phyloP scores from a whole-genome alignment of 495 filamentous ascomycete genomes.

The Aspergillus sclerotioniger region DNA sequence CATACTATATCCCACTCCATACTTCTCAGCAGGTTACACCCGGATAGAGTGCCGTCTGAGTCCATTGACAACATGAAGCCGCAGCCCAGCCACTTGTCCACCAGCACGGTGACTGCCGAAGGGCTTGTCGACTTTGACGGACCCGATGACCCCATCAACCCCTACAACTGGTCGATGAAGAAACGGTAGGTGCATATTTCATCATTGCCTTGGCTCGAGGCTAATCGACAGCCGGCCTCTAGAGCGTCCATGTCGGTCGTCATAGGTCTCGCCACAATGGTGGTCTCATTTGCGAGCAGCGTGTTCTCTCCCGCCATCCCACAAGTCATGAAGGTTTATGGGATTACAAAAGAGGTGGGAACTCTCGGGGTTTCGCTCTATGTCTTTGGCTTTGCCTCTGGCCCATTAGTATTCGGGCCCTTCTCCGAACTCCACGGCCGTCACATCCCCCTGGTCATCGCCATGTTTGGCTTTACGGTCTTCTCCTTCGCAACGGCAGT shows the following conservation, averaged over 20 bases:
- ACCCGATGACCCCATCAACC: constrained; percentile 8
- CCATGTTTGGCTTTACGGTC: constrained; percentile 45
- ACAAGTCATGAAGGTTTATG: constrained; percentile 36
- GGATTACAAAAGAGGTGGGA: constrained; percentile 51
- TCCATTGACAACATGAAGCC: background rate
- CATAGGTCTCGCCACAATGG: constrained; percentile 22
- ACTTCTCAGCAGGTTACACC: background rate
- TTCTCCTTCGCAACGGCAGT: constrained; percentile 61
- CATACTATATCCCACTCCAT: background rate
- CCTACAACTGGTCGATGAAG: constrained; percentile 14
- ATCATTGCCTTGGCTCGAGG: background rate
- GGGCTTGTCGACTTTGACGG: constrained; percentile 9
- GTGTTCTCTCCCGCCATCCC: constrained; percentile 22
- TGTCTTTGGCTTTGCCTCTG: constrained; percentile 57
- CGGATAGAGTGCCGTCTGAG: background rate
- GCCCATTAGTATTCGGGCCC: constrained; percentile 64
- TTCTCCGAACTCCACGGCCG: constrained; percentile 62
- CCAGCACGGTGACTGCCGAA: background rate
- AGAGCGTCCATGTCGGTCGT: constrained; percentile 24
- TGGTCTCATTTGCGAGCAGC: constrained; percentile 20
- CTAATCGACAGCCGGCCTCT: background rate
- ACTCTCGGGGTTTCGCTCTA: constrained; percentile 58
- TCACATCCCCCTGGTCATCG: constrained; percentile 55
- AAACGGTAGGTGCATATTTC: constrained; percentile 5
- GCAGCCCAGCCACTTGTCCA: background rate